phyloP scores from a whole-genome alignment of 2,329 filamentous ascomycete species.

The Penicillium occitanis region DNA sequence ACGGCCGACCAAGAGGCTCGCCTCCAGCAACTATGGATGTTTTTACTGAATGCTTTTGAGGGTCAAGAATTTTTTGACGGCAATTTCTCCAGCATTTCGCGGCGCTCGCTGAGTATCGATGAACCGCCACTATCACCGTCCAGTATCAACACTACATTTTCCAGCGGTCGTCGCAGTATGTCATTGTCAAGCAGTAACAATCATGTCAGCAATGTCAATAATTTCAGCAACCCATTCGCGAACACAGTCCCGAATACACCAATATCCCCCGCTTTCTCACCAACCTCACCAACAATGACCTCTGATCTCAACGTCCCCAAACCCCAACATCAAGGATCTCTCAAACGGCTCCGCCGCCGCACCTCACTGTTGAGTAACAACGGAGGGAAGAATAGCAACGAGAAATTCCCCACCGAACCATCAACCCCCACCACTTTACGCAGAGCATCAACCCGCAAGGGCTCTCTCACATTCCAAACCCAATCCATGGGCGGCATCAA shows the following conservation, averaged over 20 bases:
- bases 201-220: conserved; percentile 1
- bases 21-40: conserved; percentile 79
- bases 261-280: not conserved
- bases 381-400: not conserved
- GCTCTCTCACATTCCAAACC: conserved; percentile 14
- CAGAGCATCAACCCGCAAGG: conserved; percentile 19
- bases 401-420: not conserved
- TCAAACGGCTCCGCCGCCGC: conserved; percentile 15
- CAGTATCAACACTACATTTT: conserved; percentile 17
- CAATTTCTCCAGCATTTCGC: conserved; percentile 26
- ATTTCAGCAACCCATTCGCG: not conserved
- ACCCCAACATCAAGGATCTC: conserved; percentile 10
- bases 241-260: conserved; percentile 3
- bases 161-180: conserved; percentile 12
- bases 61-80: conserved; percentile 40
- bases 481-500: conserved; percentile 33
- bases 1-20: conserved; percentile 83
- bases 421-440: not conserved
- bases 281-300: not conserved
- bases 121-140: conserved; percentile 18
- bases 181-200: conserved; percentile 13
- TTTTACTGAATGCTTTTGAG: conserved; percentile 62
- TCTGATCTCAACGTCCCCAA: not conserved
- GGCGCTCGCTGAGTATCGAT: conserved; percentile 14
- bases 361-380: conserved; percentile 18